Percentiles rank a stretch among this genome's conserved stretches.
Evolutionary conservation across 768 basidiomycete species (phyloP).

Genomic region (Guyanaporus albipodus): DNA sequence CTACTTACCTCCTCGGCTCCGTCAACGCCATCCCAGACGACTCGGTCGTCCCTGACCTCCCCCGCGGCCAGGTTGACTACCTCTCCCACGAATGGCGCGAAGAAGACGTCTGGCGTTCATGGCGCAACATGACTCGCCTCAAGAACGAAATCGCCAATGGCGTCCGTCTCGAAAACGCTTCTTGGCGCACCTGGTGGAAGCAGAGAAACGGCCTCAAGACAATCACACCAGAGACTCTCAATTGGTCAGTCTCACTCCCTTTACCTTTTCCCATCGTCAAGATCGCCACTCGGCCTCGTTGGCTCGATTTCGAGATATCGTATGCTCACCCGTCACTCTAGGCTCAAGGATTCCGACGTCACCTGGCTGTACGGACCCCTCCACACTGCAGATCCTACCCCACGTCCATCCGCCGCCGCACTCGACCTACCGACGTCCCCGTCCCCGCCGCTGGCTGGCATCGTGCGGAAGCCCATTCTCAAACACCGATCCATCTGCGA

Average conservation of each 20-base stretch:
- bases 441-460: slow-evolving; percentile 28
- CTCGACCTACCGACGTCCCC: slow-evolving; percentile 34
- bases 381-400: slow-evolving; percentile 83
- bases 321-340: slow-evolving; percentile 33
- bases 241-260: slow-evolving; percentile 92
- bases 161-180: slow-evolving; percentile 91
- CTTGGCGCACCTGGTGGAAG: slow-evolving; percentile 99
- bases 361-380: slow-evolving; percentile 99
- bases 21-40: slow-evolving; percentile 68
- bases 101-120: slow-evolving; percentile 98
- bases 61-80: slow-evolving; percentile 96
- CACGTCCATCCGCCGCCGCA: slow-evolving; percentile 36
- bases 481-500: slow-evolving; percentile 93
- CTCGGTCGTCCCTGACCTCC: slow-evolving; percentile 74
- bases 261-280: neutral
- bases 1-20: slow-evolving; percentile 67
- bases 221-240: slow-evolving; percentile 93
- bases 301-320: no score
- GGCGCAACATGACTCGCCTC: slow-evolving; percentile 96
- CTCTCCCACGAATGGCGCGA: slow-evolving; percentile 97
- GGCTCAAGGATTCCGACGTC: slow-evolving; percentile 99
- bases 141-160: slow-evolving; percentile 99
- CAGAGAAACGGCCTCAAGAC: slow-evolving; percentile 96
- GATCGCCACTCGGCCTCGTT: no score
- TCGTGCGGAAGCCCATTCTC: slow-evolving; percentile 78